Evolutionary conservation across 1,284 basidiomycete genomes (phyloP).

Genomic region (Pseudozyma pruni): DNA sequence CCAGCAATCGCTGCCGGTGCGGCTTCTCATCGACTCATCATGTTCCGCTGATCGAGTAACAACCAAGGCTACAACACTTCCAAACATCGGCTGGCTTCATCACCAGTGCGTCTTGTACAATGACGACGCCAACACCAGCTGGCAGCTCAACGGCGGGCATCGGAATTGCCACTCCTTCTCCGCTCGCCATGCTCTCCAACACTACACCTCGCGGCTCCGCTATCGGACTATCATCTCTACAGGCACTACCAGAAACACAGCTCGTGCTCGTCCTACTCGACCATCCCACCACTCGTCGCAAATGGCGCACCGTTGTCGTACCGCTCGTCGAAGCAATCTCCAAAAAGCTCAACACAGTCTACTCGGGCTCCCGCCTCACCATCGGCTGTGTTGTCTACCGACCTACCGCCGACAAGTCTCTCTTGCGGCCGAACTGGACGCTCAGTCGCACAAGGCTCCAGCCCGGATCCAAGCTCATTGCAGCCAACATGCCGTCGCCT

Average conservation of each 20-base stretch:
- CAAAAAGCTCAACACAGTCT: conserved; percentile 30
- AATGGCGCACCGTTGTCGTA: conserved; percentile 35
- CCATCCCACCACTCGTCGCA: conserved; percentile 31
- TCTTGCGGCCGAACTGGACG: conserved; percentile 32
- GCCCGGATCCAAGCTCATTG: conserved; percentile 32
- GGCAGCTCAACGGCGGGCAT: conserved; percentile 28
- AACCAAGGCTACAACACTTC: not conserved
- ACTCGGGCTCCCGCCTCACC: conserved; percentile 35
- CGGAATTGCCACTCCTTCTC: conserved; percentile 30
- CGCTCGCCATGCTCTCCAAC: conserved; percentile 33
- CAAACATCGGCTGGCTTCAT: not conserved
- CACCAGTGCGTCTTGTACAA: not conserved
- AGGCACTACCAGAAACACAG: conserved; percentile 40
- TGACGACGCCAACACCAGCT: conserved; percentile 39
- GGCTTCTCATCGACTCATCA: too few relatives aligned
- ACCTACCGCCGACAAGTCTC: conserved; percentile 26
- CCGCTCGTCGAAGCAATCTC: conserved; percentile 34
- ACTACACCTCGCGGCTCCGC: conserved; percentile 25
- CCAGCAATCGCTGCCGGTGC: too few relatives aligned
- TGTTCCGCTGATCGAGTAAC: not conserved
- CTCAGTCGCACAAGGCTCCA: conserved; percentile 20
- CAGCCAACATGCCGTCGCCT: conserved; percentile 16
- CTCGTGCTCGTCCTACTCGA: conserved; percentile 42
- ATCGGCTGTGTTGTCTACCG: conserved; percentile 42
- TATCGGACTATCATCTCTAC: conserved; percentile 33